Evolutionary conservation across 176 grass and related monocot genomes (phyloP).

Genomic region (Coix lacrymajobi): DNA sequence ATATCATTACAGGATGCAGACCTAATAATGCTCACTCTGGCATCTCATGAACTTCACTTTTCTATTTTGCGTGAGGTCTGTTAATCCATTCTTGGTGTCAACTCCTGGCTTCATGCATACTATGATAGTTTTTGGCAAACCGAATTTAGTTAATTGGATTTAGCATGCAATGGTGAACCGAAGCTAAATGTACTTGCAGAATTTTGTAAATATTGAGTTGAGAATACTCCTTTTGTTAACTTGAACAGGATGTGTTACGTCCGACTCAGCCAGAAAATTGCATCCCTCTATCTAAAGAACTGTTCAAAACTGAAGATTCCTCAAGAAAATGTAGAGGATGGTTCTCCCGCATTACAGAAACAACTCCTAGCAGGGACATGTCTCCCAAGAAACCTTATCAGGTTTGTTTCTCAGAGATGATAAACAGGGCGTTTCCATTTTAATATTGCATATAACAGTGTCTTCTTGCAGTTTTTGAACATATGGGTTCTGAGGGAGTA

Average conservation of each 20-base stretch:
- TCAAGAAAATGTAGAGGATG: constrained; percentile 11
- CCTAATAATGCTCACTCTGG: constrained; percentile 81
- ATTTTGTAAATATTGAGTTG: not conserved
- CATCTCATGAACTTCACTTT: constrained; percentile 76
- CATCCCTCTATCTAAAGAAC: not conserved
- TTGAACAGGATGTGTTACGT: not conserved
- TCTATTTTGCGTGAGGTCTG: constrained; percentile 70
- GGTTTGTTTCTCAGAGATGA: constrained; percentile 9
- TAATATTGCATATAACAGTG: not conserved
- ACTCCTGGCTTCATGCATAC: not conserved
- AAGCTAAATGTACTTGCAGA: not conserved
- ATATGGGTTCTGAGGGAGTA: constrained; percentile 83
- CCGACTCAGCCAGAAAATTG: not conserved
- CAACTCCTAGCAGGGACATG: not conserved
- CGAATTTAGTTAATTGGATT: not conserved
- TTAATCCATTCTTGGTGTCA: not conserved
- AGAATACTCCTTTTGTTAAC: not conserved
- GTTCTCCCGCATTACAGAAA: not conserved
- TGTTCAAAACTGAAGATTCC: not conserved
- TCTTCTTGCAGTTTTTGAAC: constrained; percentile 57
- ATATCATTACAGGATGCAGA: constrained; percentile 62
- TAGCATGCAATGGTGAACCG: not conserved
- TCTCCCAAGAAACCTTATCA: constrained; percentile 17
- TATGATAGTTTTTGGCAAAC: not conserved
- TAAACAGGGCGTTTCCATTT: not conserved